phyloP scores from a whole-genome alignment of 1,139 yeast species.

The Protomyces gravidus region DNA sequence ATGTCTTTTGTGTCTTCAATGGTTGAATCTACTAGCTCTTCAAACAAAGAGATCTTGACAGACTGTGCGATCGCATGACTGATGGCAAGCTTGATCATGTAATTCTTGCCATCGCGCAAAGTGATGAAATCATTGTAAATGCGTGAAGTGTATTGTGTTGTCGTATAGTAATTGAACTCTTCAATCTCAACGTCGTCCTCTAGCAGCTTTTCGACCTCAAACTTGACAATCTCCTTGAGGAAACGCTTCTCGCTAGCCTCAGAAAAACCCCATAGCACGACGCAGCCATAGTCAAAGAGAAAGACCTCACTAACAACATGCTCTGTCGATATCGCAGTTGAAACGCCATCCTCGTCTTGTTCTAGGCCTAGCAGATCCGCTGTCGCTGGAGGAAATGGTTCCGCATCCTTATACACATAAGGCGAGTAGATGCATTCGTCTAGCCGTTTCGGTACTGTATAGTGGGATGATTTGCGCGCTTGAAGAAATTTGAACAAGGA shows the following conservation, averaged over 20 bases:
- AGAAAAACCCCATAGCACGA: conserved; percentile 92
- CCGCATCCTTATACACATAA: conserved; percentile 37
- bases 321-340: conserved; percentile 60
- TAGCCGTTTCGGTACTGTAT: conserved; percentile 77
- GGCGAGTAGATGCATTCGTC: conserved; percentile 61
- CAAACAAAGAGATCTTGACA: conserved; percentile 88
- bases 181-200: conserved; percentile 74
- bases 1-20: conserved; percentile 95
- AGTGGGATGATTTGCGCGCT: conserved; percentile 60
- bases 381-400: conserved; percentile 34
- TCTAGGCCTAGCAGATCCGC: conserved; percentile 52
- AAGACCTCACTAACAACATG: conserved; percentile 64
- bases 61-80: conserved; percentile 97
- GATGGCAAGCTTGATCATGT: conserved; percentile 81
- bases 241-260: conserved; percentile 78
- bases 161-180: conserved; percentile 88
- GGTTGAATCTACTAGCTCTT: conserved; percentile 90
- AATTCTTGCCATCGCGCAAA: conserved; percentile 80
- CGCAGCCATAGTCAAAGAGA: conserved; percentile 89
- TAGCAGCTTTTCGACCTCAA: conserved; percentile 76
- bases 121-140: conserved; percentile 94
- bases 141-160: conserved; percentile 67
- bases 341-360: conserved; percentile 62
- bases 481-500: conserved; percentile 81
- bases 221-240: conserved; percentile 73